These are phyloP conservation scores for Phialophora chinensis DNA, from an alignment of 2,329 filamentous ascomycete species.

Conservation along the genomic window DNA sequence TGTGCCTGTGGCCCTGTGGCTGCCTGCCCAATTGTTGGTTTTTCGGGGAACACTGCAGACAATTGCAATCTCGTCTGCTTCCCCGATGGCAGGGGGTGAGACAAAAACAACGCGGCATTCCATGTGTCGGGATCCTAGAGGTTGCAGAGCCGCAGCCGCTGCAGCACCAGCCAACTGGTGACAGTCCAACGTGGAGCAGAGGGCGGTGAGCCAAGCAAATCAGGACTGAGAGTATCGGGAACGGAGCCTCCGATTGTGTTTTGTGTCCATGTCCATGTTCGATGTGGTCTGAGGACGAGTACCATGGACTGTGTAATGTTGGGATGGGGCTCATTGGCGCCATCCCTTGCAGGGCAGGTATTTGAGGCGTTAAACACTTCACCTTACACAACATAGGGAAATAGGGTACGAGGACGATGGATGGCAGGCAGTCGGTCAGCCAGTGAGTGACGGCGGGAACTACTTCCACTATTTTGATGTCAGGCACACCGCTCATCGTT, in stretches of 20 bases:
- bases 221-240: no score
- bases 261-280: neutral
- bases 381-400: neutral
- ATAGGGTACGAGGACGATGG: neutral
- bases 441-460: conserved; percentile 1
- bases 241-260: neutral
- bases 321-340: neutral
- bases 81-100: neutral
- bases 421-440: neutral
- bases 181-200: no score
- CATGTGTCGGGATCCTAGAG: neutral
- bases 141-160: neutral
- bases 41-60: neutral
- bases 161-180: neutral
- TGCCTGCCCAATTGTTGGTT: neutral
- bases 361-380: neutral
- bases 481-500: neutral
- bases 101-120: neutral
- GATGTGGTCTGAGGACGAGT: neutral
- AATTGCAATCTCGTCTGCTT: conserved; percentile 1
- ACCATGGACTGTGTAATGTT: neutral
- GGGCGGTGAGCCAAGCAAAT: no score
- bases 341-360: neutral
- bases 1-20: neutral
- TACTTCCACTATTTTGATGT: neutral